Evolutionary conservation across 306 rosid genomes (phyloP).

Genomic region (Rosa lucieae): DNA sequence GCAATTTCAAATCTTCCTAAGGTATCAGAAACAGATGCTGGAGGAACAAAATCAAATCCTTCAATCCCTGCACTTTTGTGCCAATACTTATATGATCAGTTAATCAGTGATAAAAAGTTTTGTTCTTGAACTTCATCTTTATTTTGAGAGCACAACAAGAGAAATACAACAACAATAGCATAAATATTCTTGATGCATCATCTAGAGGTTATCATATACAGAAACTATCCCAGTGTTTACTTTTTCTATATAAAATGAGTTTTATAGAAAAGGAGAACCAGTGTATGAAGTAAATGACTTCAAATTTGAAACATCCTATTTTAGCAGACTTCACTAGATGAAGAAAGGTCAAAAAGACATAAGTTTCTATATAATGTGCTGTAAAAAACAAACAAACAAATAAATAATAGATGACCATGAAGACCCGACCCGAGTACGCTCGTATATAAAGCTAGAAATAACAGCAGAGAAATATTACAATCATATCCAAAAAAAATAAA

Average conservation of each 20-base stretch:
- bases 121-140: background rate
- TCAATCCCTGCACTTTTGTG: conserved; percentile 98
- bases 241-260: background rate
- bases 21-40: conserved; percentile 53
- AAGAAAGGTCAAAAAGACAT: background rate
- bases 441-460: background rate
- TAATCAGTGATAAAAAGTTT: conserved; percentile 24
- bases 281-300: background rate
- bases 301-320: background rate
- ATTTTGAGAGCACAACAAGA: background rate
- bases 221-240: background rate
- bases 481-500: background rate
- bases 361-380: background rate
- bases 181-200: conserved; percentile 4
- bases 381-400: background rate
- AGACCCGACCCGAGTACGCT: background rate
- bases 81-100: conserved; percentile 45
- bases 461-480: background rate
- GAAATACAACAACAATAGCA: background rate
- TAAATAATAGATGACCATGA: background rate
- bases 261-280: background rate
- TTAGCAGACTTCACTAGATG: background rate
- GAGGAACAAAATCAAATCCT: conserved; percentile 83
- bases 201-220: background rate
- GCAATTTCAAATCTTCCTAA: conserved; percentile 89